Conservation (phyloP, 441 rosid genomes). For the Syzygium malaccense region DNA sequence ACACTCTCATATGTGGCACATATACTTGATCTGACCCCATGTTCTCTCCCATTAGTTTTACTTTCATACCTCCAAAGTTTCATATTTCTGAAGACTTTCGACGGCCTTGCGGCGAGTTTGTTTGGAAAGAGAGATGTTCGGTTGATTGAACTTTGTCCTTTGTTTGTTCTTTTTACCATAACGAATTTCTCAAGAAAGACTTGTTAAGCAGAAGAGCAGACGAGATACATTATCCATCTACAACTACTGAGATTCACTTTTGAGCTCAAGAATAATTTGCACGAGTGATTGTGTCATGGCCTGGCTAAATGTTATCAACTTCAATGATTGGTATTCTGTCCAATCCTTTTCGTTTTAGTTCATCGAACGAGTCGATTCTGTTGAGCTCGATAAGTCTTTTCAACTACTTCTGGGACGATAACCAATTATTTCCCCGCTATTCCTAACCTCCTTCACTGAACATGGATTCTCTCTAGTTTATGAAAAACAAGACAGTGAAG, state of each 20-base stretch:
- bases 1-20: constrained; percentile 15
- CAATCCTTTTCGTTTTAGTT: background rate
- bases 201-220: background rate
- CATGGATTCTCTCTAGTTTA: background rate
- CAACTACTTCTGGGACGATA: background rate
- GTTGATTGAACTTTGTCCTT: background rate
- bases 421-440: background rate
- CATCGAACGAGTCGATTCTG: background rate
- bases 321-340: background rate
- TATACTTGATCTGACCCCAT: constrained; percentile 35
- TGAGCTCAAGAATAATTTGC: background rate
- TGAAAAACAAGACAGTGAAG: background rate
- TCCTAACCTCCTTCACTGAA: background rate
- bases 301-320: background rate
- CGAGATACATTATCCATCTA: background rate
- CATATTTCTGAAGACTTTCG: background rate
- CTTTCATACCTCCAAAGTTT: constrained; percentile 27
- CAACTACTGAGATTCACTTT: background rate
- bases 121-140: background rate
- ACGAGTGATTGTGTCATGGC: background rate
- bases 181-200: background rate
- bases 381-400: background rate
- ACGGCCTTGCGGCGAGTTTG: background rate
- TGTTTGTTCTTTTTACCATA: background rate
- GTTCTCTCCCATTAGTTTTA: constrained; percentile 44